phyloP scores from a whole-genome alignment of 2,329 filamentous ascomycete genomes.

The Fusarium duplospermum region DNA sequence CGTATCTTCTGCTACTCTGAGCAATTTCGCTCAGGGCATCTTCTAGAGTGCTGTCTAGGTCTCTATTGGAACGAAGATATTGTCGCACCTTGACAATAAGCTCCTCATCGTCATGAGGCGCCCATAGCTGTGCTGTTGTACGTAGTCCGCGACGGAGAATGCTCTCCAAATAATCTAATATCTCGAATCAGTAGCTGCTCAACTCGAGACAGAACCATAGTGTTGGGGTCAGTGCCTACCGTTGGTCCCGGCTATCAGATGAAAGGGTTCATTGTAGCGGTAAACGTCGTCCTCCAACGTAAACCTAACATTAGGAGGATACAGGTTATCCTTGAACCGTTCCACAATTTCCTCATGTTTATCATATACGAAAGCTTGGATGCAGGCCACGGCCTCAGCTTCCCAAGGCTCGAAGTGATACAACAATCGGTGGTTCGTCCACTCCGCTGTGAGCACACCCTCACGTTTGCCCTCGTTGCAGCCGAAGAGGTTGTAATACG shows the following conservation, averaged over 20 bases:
- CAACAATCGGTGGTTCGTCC: background rate
- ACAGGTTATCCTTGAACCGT: constrained; percentile 7
- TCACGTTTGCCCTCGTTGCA: constrained; percentile 11
- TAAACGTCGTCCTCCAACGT: background rate
- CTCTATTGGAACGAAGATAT: background rate
- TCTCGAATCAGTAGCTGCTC: background rate
- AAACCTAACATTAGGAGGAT: background rate
- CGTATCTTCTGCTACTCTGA: background rate
- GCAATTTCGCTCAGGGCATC: background rate
- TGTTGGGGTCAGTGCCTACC: background rate
- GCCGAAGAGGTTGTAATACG: constrained; percentile 20
- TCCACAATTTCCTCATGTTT: constrained; percentile 19
- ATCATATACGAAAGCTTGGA: constrained; percentile 21
- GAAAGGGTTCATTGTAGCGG: background rate
- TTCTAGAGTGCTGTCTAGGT: background rate
- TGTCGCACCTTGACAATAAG: background rate
- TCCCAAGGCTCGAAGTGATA: constrained; percentile 32
- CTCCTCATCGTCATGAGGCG: background rate
- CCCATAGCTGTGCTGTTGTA: background rate
- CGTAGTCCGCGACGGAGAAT: background rate
- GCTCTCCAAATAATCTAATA: background rate
- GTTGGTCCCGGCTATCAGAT: background rate
- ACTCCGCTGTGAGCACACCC: background rate
- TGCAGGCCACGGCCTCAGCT: constrained; percentile 24
- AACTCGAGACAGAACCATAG: background rate